Evolutionary conservation across 768 basidiomycete species (phyloP).

Genomic region (Collybia sordida): DNA sequence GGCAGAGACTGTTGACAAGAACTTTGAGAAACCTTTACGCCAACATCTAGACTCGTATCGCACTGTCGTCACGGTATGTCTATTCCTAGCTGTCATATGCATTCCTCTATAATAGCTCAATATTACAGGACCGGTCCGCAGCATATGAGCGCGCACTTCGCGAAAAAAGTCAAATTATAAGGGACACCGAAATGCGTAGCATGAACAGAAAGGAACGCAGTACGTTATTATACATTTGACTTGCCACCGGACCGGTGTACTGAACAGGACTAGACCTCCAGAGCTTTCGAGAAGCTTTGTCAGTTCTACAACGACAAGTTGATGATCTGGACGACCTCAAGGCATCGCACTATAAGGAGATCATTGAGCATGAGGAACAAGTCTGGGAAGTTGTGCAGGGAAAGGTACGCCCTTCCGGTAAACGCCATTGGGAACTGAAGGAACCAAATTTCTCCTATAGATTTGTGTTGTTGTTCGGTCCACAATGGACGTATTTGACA

Average conservation of each 20-base stretch:
- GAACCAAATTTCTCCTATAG: constrained; percentile 30
- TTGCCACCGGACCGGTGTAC: constrained; percentile 4
- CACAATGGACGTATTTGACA: constrained; percentile 90
- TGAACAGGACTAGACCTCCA: constrained; percentile 65
- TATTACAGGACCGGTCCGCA: constrained; percentile 72
- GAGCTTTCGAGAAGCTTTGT: constrained; percentile 80
- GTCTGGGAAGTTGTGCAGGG: constrained; percentile 92
- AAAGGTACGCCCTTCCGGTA: constrained; percentile 53
- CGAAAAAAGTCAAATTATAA: constrained; percentile 83
- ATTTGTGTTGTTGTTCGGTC: constrained; percentile 83
- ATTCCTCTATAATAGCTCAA: background rate
- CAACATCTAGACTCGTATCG: constrained; percentile 83
- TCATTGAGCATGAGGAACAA: constrained; percentile 90
- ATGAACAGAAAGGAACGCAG: constrained; percentile 86
- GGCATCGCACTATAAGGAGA: constrained; percentile 81
- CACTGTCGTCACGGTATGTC: constrained; percentile 61
- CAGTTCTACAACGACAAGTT: constrained; percentile 82
- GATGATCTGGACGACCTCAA: constrained; percentile 90
- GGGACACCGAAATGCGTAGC: constrained; percentile 80
- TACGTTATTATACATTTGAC: constrained; percentile 33
- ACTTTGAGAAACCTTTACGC: constrained; percentile 87
- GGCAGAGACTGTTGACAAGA: constrained; percentile 85
- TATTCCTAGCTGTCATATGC: constrained; percentile 2
- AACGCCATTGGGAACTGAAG: constrained; percentile 7
- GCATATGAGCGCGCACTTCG: constrained; percentile 80